These are phyloP conservation scores for Penicillium brasilianum DNA, from an alignment of 2,329 filamentous ascomycete genomes.

Conservation along the genomic window DNA sequence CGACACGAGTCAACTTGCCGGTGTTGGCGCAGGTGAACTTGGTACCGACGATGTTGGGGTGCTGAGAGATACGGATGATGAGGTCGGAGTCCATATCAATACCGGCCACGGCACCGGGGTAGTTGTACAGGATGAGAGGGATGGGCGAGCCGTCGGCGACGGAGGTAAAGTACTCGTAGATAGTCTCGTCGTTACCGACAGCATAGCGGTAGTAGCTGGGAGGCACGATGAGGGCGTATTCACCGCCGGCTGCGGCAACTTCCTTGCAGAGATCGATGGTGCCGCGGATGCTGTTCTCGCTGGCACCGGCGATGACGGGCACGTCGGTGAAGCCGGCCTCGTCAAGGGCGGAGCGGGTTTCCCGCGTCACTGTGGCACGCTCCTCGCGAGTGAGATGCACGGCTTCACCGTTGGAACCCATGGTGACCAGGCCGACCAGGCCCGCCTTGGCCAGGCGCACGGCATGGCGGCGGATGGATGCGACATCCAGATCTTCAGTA, in stretches of 20 bases:
- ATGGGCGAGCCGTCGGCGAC: conserved; percentile 78
- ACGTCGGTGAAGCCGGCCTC: conserved; percentile 75
- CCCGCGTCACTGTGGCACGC: conserved; percentile 73
- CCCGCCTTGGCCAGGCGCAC: conserved; percentile 77
- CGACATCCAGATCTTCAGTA: conserved; percentile 83
- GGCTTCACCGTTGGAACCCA: conserved; percentile 91
- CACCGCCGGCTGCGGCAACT: conserved; percentile 71
- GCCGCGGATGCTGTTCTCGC: conserved; percentile 78
- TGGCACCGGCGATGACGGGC: conserved; percentile 83
- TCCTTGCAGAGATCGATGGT: conserved; percentile 77
- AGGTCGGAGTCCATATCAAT: conserved; percentile 91
- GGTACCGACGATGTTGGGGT: conserved; percentile 83
- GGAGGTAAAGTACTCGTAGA: conserved; percentile 73
- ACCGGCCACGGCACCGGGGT: conserved; percentile 82
- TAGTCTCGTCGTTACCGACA: conserved; percentile 70
- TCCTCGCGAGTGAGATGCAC: conserved; percentile 81
- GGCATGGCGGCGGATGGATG: conserved; percentile 78
- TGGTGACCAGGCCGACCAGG: conserved; percentile 79
- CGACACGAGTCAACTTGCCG: conserved; percentile 84
- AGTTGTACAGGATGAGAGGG: conserved; percentile 88
- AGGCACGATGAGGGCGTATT: conserved; percentile 79
- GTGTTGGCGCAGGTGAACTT: conserved; percentile 94
- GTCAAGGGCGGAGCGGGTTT: conserved; percentile 81
- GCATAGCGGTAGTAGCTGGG: conserved; percentile 82
- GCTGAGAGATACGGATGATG: conserved; percentile 76